Conservation (phyloP, 495 filamentous ascomycete genomes). For the Sabuloglossum arenarium region DNA sequence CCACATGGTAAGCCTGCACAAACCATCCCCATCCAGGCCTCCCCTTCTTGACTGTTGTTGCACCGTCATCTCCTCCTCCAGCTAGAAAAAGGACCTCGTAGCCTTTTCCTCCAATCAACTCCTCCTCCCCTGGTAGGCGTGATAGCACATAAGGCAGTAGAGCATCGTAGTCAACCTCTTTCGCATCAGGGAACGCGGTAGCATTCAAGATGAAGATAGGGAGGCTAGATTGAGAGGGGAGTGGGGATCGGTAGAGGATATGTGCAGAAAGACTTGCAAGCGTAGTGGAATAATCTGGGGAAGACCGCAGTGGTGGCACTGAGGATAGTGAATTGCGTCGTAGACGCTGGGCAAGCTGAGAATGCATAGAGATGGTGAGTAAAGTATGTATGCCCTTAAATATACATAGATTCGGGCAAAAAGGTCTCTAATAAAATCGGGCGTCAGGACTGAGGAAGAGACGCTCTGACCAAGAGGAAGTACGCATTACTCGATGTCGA, state of each 20-base stretch:
- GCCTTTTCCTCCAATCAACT: constrained; percentile 25
- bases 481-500: neutral
- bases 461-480: neutral
- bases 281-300: constrained; percentile 18
- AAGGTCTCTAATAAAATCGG: no score
- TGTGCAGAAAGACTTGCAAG: constrained; percentile 21
- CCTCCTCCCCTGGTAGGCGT: constrained; percentile 30
- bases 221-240: constrained; percentile 21
- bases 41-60: constrained; percentile 19
- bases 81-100: constrained; percentile 37
- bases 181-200: constrained; percentile 31
- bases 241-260: constrained; percentile 30
- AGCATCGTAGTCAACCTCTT: constrained; percentile 27
- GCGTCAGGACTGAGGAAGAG: neutral
- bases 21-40: constrained; percentile 36
- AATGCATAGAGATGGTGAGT: neutral
- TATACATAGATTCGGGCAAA: neutral
- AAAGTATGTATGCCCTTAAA: no score
- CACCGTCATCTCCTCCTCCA: constrained; percentile 22
- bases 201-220: constrained; percentile 32
- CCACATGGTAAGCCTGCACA: constrained; percentile 31
- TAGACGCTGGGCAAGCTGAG: constrained; percentile 1
- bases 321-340: neutral
- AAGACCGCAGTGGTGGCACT: constrained; percentile 14
- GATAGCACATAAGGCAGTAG: constrained; percentile 35